phyloP scores from a whole-genome alignment of 208 protist species.

The Wallacemonas sp. region DNA sequence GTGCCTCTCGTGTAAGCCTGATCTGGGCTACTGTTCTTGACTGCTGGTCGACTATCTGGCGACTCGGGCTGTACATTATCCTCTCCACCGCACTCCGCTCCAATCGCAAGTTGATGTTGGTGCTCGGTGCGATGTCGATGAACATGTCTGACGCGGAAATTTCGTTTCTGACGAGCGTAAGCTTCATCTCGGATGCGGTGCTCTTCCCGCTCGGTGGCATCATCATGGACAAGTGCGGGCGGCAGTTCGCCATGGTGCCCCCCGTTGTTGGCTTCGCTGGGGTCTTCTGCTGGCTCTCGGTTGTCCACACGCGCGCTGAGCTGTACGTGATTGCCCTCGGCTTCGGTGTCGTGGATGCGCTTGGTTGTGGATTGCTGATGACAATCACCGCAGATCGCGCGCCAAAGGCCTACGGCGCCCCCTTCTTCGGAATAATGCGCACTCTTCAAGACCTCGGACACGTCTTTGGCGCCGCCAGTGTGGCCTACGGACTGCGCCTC shows the following conservation, averaged over 20 bases:
- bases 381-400: constrained; percentile 74
- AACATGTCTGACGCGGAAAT: constrained; percentile 64
- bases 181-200: constrained; percentile 65
- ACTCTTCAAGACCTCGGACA: constrained; percentile 81
- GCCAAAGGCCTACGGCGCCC: constrained; percentile 45
- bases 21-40: constrained; percentile 55
- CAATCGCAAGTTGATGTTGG: constrained; percentile 82
- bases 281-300: constrained; percentile 59
- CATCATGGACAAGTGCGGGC: constrained; percentile 64
- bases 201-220: constrained; percentile 78
- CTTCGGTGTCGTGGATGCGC: constrained; percentile 71
- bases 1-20: neutral
- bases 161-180: constrained; percentile 67
- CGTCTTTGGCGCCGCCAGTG: constrained; percentile 45
- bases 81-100: constrained; percentile 62
- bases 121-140: constrained; percentile 62
- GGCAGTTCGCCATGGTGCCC: constrained; percentile 64
- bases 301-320: constrained; percentile 30
- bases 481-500: constrained; percentile 36
- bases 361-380: constrained; percentile 85
- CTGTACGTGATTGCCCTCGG: constrained; percentile 47
- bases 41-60: constrained; percentile 68
- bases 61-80: constrained; percentile 75
- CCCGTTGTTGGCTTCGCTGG: constrained; percentile 45
- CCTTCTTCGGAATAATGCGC: constrained; percentile 87